phyloP scores from a whole-genome alignment of 257 asterid species.

The Solanum pennellii region DNA sequence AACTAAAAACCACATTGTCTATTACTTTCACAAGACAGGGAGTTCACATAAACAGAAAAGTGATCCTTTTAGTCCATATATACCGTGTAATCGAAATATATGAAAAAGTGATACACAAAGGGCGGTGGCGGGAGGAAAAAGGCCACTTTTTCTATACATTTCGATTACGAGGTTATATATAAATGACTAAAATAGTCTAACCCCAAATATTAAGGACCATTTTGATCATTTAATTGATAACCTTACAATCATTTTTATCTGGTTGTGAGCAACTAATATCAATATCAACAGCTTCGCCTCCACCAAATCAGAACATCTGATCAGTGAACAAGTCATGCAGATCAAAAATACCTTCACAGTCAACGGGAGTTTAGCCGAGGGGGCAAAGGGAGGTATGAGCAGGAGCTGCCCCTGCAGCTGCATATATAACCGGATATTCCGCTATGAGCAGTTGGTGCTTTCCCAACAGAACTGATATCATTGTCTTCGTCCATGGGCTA shows the following conservation, averaged over 20 bases:
- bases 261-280: background rate
- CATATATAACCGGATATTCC: background rate
- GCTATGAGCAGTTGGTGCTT: background rate
- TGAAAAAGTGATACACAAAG: background rate
- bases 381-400: background rate
- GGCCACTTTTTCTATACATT: background rate
- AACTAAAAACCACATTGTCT: background rate
- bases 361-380: background rate
- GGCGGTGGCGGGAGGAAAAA: background rate
- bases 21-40: too few species aligned
- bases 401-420: background rate
- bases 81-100: background rate
- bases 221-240: background rate
- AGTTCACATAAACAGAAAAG: background rate
- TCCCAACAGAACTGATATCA: background rate
- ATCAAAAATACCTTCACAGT: background rate
- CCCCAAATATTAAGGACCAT: background rate
- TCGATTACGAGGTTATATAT: background rate
- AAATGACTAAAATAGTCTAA: background rate
- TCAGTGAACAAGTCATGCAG: background rate
- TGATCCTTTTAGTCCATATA: background rate
- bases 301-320: background rate
- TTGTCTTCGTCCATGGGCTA: background rate
- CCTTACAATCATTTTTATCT: too few species aligned
- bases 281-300: background rate